phyloP scores from a whole-genome alignment of 225 moss, liverwort and hornwort species.

The Sphagnum contortum region DNA sequence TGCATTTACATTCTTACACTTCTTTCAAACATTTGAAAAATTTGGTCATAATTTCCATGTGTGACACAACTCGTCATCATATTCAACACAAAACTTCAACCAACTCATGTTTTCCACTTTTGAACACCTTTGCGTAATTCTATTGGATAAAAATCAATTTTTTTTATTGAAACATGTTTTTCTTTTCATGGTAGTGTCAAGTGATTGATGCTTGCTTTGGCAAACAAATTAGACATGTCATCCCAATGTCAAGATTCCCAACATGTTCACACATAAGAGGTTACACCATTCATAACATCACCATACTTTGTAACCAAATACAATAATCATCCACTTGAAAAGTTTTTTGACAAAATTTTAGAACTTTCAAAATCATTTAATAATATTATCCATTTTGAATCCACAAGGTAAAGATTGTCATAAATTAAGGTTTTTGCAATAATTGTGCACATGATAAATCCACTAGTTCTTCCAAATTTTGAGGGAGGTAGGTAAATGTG shows the following conservation, averaged over 20 bases:
- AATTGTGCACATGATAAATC: no score
- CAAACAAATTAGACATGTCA: conserved; percentile 46
- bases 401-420: no score
- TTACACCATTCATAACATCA: not conserved
- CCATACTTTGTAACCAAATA: not conserved
- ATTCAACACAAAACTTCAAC: conserved; percentile 40
- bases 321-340: not conserved
- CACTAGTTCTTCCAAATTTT: no score
- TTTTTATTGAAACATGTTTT: conserved; percentile 17
- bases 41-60: no score
- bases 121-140: conserved; percentile 81
- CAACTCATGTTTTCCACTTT: conserved; percentile 63
- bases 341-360: not conserved
- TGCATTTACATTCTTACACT: conserved; percentile 41
- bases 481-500: no score
- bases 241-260: conserved; percentile 99
- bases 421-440: no score
- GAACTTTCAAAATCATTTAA: no score
- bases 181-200: conserved; percentile 27
- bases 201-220: conserved; percentile 44
- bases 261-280: conserved; percentile 21
- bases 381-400: no score
- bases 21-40: no score
- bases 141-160: conserved; percentile 20
- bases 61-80: no score